phyloP scores from a whole-genome alignment of 352 stramenopile genomes.

The Phytophthora europaea region DNA sequence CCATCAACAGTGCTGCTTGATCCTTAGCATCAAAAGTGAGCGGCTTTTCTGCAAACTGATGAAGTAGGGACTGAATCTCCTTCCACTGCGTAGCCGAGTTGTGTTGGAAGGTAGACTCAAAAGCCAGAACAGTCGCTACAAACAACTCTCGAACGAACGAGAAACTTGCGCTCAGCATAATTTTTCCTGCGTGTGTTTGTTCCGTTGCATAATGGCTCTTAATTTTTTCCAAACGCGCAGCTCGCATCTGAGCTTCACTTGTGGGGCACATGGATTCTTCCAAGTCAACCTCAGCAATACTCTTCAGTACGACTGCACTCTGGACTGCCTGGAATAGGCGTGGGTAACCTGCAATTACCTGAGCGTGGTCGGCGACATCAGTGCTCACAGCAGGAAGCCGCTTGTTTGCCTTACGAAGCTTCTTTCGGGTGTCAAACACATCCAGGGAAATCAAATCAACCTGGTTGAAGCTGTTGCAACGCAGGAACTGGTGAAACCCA shows the following conservation, averaged over 20 bases:
- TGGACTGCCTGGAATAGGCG: constrained; percentile 71
- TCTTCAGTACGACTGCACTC: constrained; percentile 66
- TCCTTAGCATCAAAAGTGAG: constrained; percentile 26
- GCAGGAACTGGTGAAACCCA: constrained; percentile 82
- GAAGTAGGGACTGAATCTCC: constrained; percentile 31
- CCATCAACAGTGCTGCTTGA: constrained; percentile 38
- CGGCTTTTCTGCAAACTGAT: constrained; percentile 27
- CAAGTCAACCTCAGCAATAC: constrained; percentile 66
- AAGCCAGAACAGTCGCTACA: constrained; percentile 64
- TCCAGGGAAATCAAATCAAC: constrained; percentile 79
- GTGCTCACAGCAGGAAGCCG: constrained; percentile 14
- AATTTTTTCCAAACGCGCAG: constrained; percentile 57
- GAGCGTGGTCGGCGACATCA: constrained; percentile 58
- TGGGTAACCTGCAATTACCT: constrained; percentile 56
- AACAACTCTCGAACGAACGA: constrained; percentile 58
- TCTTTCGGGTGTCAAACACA: constrained; percentile 78
- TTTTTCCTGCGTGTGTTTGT: constrained; percentile 24
- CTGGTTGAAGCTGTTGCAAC: constrained; percentile 83
- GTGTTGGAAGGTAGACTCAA: constrained; percentile 51
- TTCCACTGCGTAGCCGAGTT: constrained; percentile 36
- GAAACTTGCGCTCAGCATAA: constrained; percentile 30
- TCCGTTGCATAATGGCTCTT: constrained; percentile 54
- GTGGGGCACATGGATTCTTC: constrained; percentile 66
- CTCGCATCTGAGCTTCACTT: constrained; percentile 63
- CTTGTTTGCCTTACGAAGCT: constrained; percentile 55